These are phyloP conservation scores for Caryopteris hybrid DNA, from an alignment of 305 asterid genomes.

Conservation along the genomic window DNA sequence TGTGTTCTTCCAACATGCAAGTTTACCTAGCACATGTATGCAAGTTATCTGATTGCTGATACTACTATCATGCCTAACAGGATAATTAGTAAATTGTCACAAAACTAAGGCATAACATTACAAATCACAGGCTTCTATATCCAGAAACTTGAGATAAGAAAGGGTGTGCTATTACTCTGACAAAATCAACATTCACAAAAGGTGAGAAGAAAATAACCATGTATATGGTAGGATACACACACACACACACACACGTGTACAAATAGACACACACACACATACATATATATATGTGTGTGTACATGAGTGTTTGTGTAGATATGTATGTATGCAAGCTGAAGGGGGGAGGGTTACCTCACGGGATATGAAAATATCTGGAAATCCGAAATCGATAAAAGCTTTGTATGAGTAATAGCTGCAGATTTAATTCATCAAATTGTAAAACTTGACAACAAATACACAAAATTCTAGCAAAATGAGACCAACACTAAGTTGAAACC, in stretches of 20 bases:
- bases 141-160: neutral
- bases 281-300: neutral
- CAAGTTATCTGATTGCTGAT: neutral
- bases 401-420: slow-evolving; percentile 90
- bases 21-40: neutral
- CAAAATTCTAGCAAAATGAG: slow-evolving; percentile 10
- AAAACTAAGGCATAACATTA: neutral
- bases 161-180: neutral
- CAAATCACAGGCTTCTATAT: neutral
- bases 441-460: slow-evolving; percentile 11
- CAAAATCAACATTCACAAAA: neutral
- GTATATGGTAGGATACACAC: no score
- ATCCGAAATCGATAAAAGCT: slow-evolving; percentile 90
- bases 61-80: neutral
- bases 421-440: slow-evolving; percentile 20
- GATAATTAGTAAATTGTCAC: neutral
- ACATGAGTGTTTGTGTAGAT: neutral
- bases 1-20: no score
- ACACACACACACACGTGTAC: no score
- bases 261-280: neutral
- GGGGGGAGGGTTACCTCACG: slow-evolving; percentile 65
- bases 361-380: slow-evolving; percentile 84
- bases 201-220: neutral
- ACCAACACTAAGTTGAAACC: neutral
- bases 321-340: neutral